These are phyloP conservation scores for Candida sanyaensis DNA, from an alignment of 1,139 yeast genomes.

Conservation along the genomic window DNA sequence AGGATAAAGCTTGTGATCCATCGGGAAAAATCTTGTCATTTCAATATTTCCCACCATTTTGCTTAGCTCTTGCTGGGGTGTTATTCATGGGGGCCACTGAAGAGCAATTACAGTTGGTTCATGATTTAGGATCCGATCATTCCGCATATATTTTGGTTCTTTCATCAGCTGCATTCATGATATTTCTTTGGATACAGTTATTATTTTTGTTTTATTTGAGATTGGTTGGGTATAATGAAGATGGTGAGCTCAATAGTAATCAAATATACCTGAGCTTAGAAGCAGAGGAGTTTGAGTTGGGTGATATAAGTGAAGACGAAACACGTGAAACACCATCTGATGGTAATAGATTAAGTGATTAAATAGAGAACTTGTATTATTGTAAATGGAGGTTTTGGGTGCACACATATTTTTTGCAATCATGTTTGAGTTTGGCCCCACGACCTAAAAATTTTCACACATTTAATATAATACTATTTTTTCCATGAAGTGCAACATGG, in stretches of 20 bases:
- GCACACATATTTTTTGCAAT: too few species aligned
- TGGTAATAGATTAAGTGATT: neutral
- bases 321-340: constrained; percentile 1
- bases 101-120: constrained; percentile 74
- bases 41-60: constrained; percentile 83
- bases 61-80: constrained; percentile 75
- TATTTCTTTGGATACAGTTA: constrained; percentile 65
- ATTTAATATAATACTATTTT: too few species aligned
- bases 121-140: constrained; percentile 79
- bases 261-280: constrained; percentile 16
- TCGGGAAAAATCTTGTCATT: constrained; percentile 60
- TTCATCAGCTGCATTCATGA: constrained; percentile 70
- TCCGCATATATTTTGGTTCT: constrained; percentile 79
- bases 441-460: too few species aligned
- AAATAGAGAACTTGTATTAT: too few species aligned
- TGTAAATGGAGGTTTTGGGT: too few species aligned
- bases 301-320: constrained; percentile 29
- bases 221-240: constrained; percentile 48
- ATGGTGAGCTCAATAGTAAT: constrained; percentile 28
- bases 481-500: too few species aligned
- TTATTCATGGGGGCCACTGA: constrained; percentile 91
- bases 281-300: constrained; percentile 37
- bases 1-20: constrained; percentile 51
- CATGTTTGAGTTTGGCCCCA: too few species aligned
- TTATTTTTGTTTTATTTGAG: constrained; percentile 59